A percentile compares a stretch with the other conserved stretches of the same genome.
Evolutionary conservation across 306 rosid genomes (phyloP).

Genomic region (Begonia masoniana): DNA sequence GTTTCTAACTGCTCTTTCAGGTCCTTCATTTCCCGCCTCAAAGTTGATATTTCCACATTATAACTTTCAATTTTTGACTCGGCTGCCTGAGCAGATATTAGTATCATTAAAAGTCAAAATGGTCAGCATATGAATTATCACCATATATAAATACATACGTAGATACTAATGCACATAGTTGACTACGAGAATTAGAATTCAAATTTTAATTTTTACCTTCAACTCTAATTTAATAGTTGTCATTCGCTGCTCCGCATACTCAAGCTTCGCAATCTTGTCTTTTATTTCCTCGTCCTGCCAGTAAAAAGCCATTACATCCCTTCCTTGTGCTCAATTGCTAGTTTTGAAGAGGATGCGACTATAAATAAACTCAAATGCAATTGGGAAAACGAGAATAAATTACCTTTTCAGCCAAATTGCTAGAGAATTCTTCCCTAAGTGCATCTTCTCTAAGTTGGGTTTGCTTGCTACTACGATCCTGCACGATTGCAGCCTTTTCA

Average conservation of each 20-base stretch:
- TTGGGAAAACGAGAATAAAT: constrained; percentile 13
- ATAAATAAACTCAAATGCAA: too few relatives aligned
- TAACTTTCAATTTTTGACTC: constrained; percentile 66
- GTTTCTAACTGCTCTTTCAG: constrained; percentile 47
- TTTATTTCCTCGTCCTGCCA: constrained; percentile 72
- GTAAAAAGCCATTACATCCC: too few relatives aligned
- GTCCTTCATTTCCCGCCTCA: constrained; percentile 53
- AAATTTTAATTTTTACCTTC: constrained; percentile 33
- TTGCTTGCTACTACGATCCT: constrained; percentile 67
- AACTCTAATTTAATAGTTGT: constrained; percentile 59
- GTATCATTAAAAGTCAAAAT: too few relatives aligned
- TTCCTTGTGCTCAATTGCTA: too few relatives aligned
- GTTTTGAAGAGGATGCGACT: too few relatives aligned
- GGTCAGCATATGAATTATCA: too few relatives aligned
- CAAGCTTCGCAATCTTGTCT: constrained; percentile 51
- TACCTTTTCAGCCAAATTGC: constrained; percentile 71
- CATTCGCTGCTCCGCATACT: constrained; percentile 69
- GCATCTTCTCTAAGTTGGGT: constrained; percentile 84
- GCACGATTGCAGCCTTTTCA: constrained; percentile 74
- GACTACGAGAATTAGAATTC: too few relatives aligned
- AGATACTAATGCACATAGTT: too few relatives aligned
- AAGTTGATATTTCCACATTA: constrained; percentile 48
- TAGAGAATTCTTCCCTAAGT: constrained; percentile 70
- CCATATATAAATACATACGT: too few relatives aligned
- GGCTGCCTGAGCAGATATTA: constrained; percentile 48